Base-by-base conservation (phyloP, 306 rosid species). In the Begonia peltatifolia region DNA sequence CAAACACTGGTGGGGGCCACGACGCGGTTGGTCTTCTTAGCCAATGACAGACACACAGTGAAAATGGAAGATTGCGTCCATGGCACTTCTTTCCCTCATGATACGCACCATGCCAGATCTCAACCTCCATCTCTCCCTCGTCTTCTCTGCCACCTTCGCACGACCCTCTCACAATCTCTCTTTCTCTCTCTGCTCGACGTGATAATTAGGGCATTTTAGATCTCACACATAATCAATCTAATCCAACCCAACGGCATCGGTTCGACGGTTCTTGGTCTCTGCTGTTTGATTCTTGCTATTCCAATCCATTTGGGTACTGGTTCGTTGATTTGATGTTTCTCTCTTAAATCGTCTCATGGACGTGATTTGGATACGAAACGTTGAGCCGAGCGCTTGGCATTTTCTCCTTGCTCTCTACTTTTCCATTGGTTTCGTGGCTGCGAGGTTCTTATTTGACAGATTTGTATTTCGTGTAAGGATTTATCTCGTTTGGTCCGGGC, bases 391-490 rank as follows among this genome's bases (percentile, higher is more conserved):
- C 36, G 41, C 65, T n/a, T 82, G 55, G 63, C 87, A 84, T 74
- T 82, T 82, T 66, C 4, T 61, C 58, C 18, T 76, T 65, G 83
- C 87, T 48, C 42, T 84, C 75, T 86, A 60, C 75, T 80, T 80
- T 66, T 78, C 94, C 13, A 18, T 76, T 16, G 67, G 69, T 59
- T 73, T 68, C 70, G 59, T 71, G 30, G 71, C 41, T 13, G 83
- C 78, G 10, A 72, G 89, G 65, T 65, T 76, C 80, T 20, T 82
- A 41, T 70, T 89, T 12, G 95, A 89, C 70, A 82, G 57, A 74
- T 82, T 55, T 83, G 58, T 90, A 59, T 85, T 82, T 52, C 76
- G 79, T 52, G 94, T 90, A 81, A 74, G 94, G 65, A 71, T 69
- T 64, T 48, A 5, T 30, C 38, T 30, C 8, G 38, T 7, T 30